Evolutionary conservation across 164 flowering plant species (phyloP), one percentile per base, ranked within the genome.

Genomic region (Brasenia schreberi): DNA sequence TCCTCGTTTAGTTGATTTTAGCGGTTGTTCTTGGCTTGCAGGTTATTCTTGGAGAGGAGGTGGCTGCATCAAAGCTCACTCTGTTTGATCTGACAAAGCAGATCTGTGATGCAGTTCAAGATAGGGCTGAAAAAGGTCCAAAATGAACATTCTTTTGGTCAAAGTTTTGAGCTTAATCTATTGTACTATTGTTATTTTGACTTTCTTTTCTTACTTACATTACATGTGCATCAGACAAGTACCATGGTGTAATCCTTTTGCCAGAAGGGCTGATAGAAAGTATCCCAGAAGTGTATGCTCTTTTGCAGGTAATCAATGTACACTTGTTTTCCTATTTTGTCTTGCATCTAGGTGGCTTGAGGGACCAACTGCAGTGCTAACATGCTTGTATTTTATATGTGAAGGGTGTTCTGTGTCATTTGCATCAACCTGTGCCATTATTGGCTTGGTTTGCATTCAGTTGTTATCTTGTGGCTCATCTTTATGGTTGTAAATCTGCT

Each of bases 21-120:
- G 18, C 18, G 16, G 18, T 12, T 18, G 16, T 4, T 61, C 3
- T 61, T 61, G 2, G 69, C 64, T 68, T 53, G 18, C 74, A 94
- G 99, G 96, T 91, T 53, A 83, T 94, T 75, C 96, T 94, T 75
- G 99, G 90, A 61, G 99, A 94, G 82, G 99, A 94, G 81, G 97
- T 94, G 42, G 96, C 97, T 69, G 83, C 96, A 23, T 88, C 89
- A 58, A 94, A 94, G 83, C 97, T 94, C 63, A 94, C 99, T 45
- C 89, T 94, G 74, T 94, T 89, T 79, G 99, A 94, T 75, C 33
- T 94, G 60, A 89, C 97, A 63, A 85, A 80, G 75, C 96, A 94
- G 78, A 81, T 94, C 58, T 94, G 97, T 71, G 97, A 94, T 85
- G 96, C 97, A 27, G 92, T 94, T 73, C 96, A 94, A 73, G 88